phyloP scores from a whole-genome alignment of 306 rosid genomes.

The Argentina anserina region DNA sequence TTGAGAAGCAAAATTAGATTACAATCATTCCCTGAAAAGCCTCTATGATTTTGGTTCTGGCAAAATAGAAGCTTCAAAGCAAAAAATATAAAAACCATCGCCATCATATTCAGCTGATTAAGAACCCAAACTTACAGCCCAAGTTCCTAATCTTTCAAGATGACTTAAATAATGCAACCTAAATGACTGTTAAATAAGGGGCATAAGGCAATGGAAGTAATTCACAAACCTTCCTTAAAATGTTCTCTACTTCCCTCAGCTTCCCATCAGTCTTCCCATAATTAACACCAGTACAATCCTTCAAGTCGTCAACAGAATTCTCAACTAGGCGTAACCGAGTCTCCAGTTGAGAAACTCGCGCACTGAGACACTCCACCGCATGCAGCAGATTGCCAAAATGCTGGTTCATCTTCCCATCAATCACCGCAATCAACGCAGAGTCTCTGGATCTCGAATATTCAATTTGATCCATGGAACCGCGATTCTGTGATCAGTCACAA shows the following conservation, averaged over 20 bases:
- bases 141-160: not conserved
- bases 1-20: not conserved
- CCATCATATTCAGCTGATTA: not conserved
- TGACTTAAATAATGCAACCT: not conserved
- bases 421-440: conserved; percentile 19
- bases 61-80: not conserved
- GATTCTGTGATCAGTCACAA: conserved; percentile 12
- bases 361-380: conserved; percentile 31
- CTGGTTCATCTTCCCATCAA: conserved; percentile 32
- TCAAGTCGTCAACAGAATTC: conserved; percentile 33
- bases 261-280: conserved; percentile 30
- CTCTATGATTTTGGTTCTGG: not conserved
- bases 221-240: conserved; percentile 23
- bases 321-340: conserved; percentile 26
- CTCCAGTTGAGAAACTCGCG: conserved; percentile 34
- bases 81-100: not conserved
- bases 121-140: not conserved
- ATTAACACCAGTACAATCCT: conserved; percentile 19
- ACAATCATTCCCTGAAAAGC: not conserved
- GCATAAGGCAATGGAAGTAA: not conserved
- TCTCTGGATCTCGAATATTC: not conserved
- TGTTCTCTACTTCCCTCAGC: conserved; percentile 31
- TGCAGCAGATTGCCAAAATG: conserved; percentile 18
- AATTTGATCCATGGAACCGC: conserved; percentile 1
- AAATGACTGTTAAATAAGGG: not conserved